Evolutionary conservation across 495 filamentous ascomycete species (phyloP).

Genomic region (Hypomontagnella submonticulosa): DNA sequence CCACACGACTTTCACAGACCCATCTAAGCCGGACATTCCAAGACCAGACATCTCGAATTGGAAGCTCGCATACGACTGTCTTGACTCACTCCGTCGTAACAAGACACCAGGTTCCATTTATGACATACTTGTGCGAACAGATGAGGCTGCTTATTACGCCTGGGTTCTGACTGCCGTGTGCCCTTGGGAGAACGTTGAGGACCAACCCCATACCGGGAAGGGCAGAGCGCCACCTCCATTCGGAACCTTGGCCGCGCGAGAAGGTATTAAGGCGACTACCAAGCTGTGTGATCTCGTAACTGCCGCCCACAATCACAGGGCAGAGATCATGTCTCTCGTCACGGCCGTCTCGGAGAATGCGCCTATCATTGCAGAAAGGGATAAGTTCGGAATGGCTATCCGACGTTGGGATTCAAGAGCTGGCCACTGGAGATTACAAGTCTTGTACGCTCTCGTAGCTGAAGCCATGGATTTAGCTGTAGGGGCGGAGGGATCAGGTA

Average conservation of each 20-base stretch:
- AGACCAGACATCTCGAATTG: constrained; percentile 57
- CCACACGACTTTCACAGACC: constrained; percentile 80
- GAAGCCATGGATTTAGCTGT: constrained; percentile 62
- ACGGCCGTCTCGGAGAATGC: constrained; percentile 56
- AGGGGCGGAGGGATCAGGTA: constrained; percentile 12
- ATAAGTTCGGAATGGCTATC: constrained; percentile 76
- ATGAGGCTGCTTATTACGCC: constrained; percentile 71
- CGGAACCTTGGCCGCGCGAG: constrained; percentile 68
- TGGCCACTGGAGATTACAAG: constrained; percentile 78
- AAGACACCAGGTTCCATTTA: constrained; percentile 62
- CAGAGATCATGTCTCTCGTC: constrained; percentile 70
- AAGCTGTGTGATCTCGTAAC: constrained; percentile 74
- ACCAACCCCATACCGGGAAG: constrained; percentile 53
- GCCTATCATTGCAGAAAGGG: constrained; percentile 49
- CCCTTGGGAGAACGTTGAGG: constrained; percentile 75
- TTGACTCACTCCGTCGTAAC: constrained; percentile 58
- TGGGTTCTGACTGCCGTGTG: constrained; percentile 81
- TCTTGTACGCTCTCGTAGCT: constrained; percentile 74
- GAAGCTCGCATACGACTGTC: constrained; percentile 62
- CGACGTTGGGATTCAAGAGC: constrained; percentile 73
- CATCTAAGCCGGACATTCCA: constrained; percentile 54
- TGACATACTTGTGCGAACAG: constrained; percentile 64
- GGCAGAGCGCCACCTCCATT: constrained; percentile 56
- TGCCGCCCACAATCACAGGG: constrained; percentile 67
- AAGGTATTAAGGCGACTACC: constrained; percentile 83